Evolutionary conservation across 2,329 filamentous ascomycete species (phyloP).

Genomic region (Incumbomyces delicatus): DNA sequence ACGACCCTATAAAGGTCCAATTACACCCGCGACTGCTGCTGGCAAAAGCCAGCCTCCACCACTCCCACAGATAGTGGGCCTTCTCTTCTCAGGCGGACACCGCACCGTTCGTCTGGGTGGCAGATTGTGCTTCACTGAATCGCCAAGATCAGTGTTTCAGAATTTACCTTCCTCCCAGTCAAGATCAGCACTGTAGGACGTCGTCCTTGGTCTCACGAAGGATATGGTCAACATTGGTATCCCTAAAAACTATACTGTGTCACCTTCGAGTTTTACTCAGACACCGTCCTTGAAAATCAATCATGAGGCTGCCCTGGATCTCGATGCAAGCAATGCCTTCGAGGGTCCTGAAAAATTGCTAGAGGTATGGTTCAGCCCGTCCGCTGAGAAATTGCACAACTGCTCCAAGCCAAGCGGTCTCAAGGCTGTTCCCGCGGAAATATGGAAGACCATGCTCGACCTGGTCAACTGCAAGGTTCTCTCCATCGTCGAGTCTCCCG

Average conservation of each 20-base stretch:
- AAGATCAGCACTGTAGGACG: conserved; percentile 10
- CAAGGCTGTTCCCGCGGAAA: conserved; percentile 73
- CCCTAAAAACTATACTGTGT: conserved; percentile 71
- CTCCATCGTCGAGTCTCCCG: conserved; percentile 83
- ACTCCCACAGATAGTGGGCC: conserved; percentile 66
- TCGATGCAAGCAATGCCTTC: conserved; percentile 93
- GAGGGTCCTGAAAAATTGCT: conserved; percentile 97
- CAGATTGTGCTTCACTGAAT: conserved; percentile 84
- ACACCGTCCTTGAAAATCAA: conserved; percentile 94
- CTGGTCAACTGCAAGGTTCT: conserved; percentile 97
- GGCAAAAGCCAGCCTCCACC: conserved; percentile 72
- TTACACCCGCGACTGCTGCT: conserved; percentile 51
- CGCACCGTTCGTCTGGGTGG: conserved; percentile 93
- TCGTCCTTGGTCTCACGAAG: conserved; percentile 25
- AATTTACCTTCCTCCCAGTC: neutral
- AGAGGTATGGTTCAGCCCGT: conserved; percentile 94
- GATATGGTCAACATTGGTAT: conserved; percentile 81
- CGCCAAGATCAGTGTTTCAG: conserved; percentile 28
- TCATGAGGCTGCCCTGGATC: conserved; percentile 80
- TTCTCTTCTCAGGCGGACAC: conserved; percentile 92
- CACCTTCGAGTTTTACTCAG: conserved; percentile 63
- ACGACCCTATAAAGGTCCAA: conserved; percentile 57
- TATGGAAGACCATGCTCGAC: conserved; percentile 95
- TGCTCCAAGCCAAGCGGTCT: conserved; percentile 65
- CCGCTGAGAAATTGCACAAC: conserved; percentile 60